Conservation (phyloP, 805 yeast species). For the Pichia nakasei region DNA sequence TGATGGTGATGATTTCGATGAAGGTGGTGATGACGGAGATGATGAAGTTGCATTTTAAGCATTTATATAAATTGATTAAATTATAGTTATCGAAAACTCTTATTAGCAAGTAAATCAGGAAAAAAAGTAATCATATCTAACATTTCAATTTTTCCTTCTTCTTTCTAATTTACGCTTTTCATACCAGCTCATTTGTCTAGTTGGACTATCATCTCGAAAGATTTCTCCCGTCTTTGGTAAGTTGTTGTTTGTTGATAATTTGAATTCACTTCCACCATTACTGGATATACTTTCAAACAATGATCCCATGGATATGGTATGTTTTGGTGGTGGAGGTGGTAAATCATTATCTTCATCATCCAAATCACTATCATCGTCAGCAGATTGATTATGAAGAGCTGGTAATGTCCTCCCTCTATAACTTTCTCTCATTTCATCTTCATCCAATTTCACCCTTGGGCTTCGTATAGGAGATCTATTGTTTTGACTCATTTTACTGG, state of each 20-base stretch:
- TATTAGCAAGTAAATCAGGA: too few species aligned
- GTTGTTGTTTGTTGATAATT: background rate
- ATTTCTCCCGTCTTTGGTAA: background rate
- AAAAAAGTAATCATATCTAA: too few species aligned
- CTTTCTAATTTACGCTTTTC: slow-evolving; percentile 4
- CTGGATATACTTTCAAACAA: slow-evolving; percentile 6
- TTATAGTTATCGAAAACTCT: background rate
- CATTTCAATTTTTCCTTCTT: background rate
- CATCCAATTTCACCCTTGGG: background rate
- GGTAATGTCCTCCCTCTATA: slow-evolving; percentile 9
- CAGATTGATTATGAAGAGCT: background rate
- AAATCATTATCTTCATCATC: slow-evolving; percentile 5
- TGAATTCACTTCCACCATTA: background rate
- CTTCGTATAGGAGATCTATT: background rate
- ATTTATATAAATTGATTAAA: background rate
- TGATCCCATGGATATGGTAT: slow-evolving; percentile 17
- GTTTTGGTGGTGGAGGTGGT: slow-evolving; percentile 24
- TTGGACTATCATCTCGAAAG: background rate
- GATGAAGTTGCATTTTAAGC: slow-evolving; percentile 60
- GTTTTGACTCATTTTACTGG: background rate
- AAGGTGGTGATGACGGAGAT: slow-evolving; percentile 48
- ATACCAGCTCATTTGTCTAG: slow-evolving; percentile 4
- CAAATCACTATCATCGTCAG: background rate
- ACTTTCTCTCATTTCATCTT: slow-evolving; percentile 8
- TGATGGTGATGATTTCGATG: slow-evolving; percentile 55